Percentiles rank a stretch among this genome's conserved stretches.
Evolutionary conservation across 805 yeast species (phyloP).

Genomic region (Wickerhamiella australiensis): DNA sequence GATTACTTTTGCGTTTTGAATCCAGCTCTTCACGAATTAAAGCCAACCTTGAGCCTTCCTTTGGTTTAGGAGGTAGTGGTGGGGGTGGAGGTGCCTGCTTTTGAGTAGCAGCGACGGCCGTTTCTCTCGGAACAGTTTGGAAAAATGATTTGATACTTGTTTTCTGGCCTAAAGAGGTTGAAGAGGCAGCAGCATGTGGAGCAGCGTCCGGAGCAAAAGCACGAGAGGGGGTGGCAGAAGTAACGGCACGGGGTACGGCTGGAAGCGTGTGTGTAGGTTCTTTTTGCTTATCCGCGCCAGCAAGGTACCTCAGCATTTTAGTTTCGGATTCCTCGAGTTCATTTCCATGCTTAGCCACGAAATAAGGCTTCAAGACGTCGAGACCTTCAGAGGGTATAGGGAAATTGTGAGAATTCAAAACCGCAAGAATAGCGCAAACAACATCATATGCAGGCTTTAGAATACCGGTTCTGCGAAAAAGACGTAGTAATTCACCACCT

Average conservation of each 20-base stretch:
- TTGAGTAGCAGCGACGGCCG: not conserved
- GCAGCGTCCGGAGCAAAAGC: not conserved
- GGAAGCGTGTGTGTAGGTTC: no score
- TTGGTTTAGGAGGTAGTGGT: not conserved
- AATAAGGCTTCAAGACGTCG: not conserved
- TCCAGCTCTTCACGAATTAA: constrained; percentile 3
- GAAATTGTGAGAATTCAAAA: not conserved
- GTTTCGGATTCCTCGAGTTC: not conserved
- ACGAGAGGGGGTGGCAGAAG: not conserved
- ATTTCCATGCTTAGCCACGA: not conserved
- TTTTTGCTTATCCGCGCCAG: not conserved
- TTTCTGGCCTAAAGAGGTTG: not conserved
- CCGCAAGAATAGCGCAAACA: not conserved
- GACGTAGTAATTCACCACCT: not conserved
- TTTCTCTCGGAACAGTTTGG: constrained; percentile 3
- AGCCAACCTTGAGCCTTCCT: constrained; percentile 1
- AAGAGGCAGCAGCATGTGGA: not conserved
- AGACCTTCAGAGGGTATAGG: not conserved
- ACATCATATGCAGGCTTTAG: not conserved
- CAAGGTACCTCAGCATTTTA: not conserved
- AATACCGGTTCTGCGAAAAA: not conserved
- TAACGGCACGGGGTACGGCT: not conserved
- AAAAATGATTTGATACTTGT: not conserved
- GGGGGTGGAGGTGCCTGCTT: constrained; percentile 4
- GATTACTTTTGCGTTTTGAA: not conserved